Evolutionary conservation across 306 rosid species (phyloP).

Genomic region (Alnus glutinosa): DNA sequence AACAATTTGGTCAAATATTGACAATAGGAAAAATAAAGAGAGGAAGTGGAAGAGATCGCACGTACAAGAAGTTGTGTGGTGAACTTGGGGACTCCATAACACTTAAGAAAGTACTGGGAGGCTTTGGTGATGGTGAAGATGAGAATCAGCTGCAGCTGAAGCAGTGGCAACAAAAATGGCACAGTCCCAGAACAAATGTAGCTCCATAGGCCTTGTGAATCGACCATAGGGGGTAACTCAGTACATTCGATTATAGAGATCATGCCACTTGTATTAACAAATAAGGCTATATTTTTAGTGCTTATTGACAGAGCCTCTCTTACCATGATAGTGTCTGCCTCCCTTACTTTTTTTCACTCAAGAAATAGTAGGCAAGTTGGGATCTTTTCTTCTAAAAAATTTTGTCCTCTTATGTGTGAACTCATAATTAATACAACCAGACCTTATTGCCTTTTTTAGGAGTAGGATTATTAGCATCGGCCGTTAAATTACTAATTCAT

Average conservation of each 20-base stretch:
- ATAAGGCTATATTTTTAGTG: neutral
- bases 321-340: neutral
- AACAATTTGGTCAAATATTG: no score
- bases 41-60: neutral
- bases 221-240: neutral
- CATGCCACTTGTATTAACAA: neutral
- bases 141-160: constrained; percentile 47
- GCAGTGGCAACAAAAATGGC: constrained; percentile 17
- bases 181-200: neutral
- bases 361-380: no score
- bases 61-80: constrained; percentile 59
- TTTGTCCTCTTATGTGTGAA: no score
- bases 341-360: no score
- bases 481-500: no score
- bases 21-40: no score
- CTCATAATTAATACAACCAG: no score
- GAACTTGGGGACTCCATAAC: constrained; percentile 43
- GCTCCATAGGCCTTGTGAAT: neutral
- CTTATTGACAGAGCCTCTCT: neutral
- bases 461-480: no score
- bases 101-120: constrained; percentile 37
- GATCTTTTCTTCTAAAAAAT: no score
- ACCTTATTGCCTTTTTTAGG: no score
- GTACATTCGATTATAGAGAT: neutral
- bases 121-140: constrained; percentile 38